Conservation (phyloP, 768 basidiomycete genomes). For the Hysterangium stoloniferum region DNA sequence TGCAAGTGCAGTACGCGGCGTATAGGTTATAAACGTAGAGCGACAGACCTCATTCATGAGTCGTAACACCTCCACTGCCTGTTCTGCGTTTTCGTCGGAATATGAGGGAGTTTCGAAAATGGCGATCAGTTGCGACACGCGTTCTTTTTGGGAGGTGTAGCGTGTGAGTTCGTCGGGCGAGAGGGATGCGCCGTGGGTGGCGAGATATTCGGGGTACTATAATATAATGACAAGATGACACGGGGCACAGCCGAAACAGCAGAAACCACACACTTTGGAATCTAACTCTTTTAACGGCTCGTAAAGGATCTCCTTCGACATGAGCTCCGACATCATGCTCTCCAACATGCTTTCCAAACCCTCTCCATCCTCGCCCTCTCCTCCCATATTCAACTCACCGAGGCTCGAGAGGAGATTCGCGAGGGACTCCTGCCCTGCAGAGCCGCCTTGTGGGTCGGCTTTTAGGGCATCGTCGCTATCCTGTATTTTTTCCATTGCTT, state of each 20-base stretch:
- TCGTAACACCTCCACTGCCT: constrained; percentile 43
- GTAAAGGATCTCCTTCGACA: constrained; percentile 79
- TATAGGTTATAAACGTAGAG: neutral
- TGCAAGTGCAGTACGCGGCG: neutral
- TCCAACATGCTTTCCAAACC: constrained; percentile 66
- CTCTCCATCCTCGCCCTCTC: constrained; percentile 33
- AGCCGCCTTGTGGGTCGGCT: constrained; percentile 26
- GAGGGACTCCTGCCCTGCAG: constrained; percentile 33
- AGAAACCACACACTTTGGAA: constrained; percentile 42
- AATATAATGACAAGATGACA: neutral
- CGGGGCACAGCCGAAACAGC: neutral
- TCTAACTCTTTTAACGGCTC: constrained; percentile 78
- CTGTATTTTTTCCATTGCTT: constrained; percentile 68
- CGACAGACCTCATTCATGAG: constrained; percentile 67
- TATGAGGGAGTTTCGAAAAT: constrained; percentile 60
- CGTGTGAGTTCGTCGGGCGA: constrained; percentile 51
- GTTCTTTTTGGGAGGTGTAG: constrained; percentile 52
- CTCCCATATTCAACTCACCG: constrained; percentile 33
- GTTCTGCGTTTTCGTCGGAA: constrained; percentile 43
- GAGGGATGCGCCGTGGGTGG: constrained; percentile 44
- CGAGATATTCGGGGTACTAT: constrained; percentile 75
- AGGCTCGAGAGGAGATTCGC: constrained; percentile 43
- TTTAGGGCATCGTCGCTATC: constrained; percentile 53
- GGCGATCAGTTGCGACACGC: constrained; percentile 50
- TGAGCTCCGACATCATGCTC: constrained; percentile 71